Percentiles rank a stretch among this genome's conserved stretches.
phyloP scores from a whole-genome alignment of 257 asterid genomes.

The Osmanthus fragrans region DNA sequence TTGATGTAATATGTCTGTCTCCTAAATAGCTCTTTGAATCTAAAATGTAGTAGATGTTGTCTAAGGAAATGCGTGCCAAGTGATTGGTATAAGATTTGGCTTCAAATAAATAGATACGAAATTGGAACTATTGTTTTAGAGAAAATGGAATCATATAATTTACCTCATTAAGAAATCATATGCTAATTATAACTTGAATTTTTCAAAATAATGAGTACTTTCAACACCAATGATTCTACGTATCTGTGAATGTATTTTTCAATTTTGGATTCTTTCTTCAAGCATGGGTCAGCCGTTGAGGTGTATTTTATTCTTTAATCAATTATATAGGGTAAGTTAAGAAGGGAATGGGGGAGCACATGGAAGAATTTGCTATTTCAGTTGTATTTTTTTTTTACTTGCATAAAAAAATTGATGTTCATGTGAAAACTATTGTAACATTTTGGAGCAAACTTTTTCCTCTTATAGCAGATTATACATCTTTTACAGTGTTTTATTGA shows the following conservation, averaged over 20 bases:
- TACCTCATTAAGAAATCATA: neutral
- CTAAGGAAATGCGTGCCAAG: neutral
- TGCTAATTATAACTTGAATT: neutral
- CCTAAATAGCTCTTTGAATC: neutral
- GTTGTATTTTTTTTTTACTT: neutral
- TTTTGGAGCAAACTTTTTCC: slow-evolving; percentile 4
- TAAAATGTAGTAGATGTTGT: neutral
- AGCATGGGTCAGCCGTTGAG: neutral
- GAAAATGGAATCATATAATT: neutral
- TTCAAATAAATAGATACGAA: neutral
- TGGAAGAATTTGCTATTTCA: neutral
- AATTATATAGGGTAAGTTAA: neutral
- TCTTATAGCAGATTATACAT: neutral
- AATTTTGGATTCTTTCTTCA: neutral
- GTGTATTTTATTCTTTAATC: neutral
- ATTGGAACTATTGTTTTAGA: neutral
- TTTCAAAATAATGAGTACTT: neutral
- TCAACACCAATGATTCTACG: neutral
- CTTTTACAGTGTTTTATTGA: slow-evolving; percentile 3
- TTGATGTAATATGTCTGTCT: neutral
- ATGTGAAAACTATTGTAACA: neutral
- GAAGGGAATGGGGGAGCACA: neutral
- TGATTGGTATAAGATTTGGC: neutral
- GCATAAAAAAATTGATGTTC: neutral
- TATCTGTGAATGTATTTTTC: too few species aligned